A percentile compares a stretch with the other conserved stretches of the same genome.
Conservation (phyloP, 495 filamentous ascomycete species). For the Chaetomium cochliodes region DNA sequence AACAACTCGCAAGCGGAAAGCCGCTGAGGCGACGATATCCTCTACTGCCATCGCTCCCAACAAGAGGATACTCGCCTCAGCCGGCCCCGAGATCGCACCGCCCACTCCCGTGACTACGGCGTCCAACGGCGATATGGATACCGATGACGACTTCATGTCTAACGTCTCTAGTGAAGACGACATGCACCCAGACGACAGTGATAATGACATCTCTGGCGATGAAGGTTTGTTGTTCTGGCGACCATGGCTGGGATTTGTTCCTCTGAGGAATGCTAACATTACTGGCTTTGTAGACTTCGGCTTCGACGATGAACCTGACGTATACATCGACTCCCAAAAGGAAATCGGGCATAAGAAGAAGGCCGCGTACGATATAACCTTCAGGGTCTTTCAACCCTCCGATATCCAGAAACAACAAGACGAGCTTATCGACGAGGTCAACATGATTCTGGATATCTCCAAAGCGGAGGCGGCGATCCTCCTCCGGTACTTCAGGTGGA, state of each 20-base stretch:
- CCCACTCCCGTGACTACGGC: constrained; percentile 60
- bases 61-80: constrained; percentile 54
- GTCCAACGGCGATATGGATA: constrained; percentile 76
- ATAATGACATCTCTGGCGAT: constrained; percentile 71
- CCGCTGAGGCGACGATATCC: constrained; percentile 69
- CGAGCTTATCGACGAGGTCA: constrained; percentile 80
- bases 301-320: constrained; percentile 65
- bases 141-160: constrained; percentile 94
- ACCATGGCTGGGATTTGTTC: neutral
- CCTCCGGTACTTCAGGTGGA: constrained; percentile 86
- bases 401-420: constrained; percentile 84
- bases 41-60: constrained; percentile 46
- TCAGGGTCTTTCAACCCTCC: constrained; percentile 70
- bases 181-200: constrained; percentile 71
- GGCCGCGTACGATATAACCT: constrained; percentile 80
- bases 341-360: constrained; percentile 66
- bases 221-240: constrained; percentile 57
- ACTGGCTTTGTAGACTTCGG: constrained; percentile 58
- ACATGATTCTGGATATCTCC: constrained; percentile 79
- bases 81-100: constrained; percentile 46
- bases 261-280: constrained; percentile 16
- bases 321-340: constrained; percentile 73
- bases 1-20: constrained; percentile 84
- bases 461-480: constrained; percentile 87
- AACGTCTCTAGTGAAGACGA: constrained; percentile 76